Base-by-base conservation (phyloP, 164 flowering plant species). In the Stephania yunnanensis region DNA sequence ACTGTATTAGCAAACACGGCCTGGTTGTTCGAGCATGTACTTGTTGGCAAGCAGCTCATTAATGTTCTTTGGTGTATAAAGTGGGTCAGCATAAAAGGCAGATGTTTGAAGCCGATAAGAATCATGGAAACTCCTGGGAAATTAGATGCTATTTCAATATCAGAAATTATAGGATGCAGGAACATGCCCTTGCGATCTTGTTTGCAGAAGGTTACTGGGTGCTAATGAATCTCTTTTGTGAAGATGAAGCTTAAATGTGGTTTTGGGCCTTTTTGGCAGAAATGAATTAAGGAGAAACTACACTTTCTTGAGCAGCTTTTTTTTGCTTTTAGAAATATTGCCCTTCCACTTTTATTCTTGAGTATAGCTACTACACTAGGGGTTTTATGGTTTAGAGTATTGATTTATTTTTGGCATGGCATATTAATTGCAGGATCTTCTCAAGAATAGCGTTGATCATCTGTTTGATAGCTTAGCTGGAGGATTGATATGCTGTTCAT, bases 401-500 rank as follows among this genome's bases (percentile, higher is more conserved):
- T 92, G 90, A 90, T 90, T 17, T 90, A 15, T 71, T 13, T 85
- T 89, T 88, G 89, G 89, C 85, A 80, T 90, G 90, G 69, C 90
- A 83, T 87, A 87, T 81, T 81, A 88, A 88, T 92, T 92, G 94
- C 94, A 90, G 93, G 91, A 77, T 86, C 85, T 89, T 79, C 84
- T 85, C 90, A 85, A 87, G 91, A 90, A 86, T 90, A 90, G 89
- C 89, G 82, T 58, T 90, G 97, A 86, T 86, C 87, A 78, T 87
- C 83, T 90, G 80, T 89, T 74, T 90, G 91, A 88, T 90, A 88
- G 84, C 87, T 87, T 89, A 85, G 87, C 91, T 92, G 97, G 91
- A 81, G 91, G 92, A 84, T 89, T 90, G 91, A 89, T 90, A 74
- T 87, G 93, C 90, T 87, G 89, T 89, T 77, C 90, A 84, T 87